phyloP scores from a whole-genome alignment of 2,329 filamentous ascomycete species.

The Microsporum audouinii region DNA sequence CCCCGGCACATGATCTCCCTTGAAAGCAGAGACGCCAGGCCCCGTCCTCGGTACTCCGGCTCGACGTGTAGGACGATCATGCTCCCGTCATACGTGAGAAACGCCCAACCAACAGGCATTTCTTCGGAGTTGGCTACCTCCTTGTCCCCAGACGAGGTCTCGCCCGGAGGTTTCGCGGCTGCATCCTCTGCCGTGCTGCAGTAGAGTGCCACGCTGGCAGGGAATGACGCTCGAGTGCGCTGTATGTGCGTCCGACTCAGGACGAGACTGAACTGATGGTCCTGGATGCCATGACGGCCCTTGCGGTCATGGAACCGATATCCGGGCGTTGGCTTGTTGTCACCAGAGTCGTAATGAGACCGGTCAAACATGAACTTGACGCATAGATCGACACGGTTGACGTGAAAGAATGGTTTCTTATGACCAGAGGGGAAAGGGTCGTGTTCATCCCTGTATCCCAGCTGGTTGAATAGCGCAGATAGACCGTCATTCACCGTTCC shows the following conservation, averaged over 20 bases:
- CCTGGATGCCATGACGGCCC: conserved; percentile 20
- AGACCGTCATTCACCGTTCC: conserved; percentile 29
- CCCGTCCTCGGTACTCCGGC: conserved; percentile 29
- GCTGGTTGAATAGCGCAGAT: conserved; percentile 11
- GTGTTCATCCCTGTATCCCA: neutral
- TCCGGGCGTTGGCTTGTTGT: conserved; percentile 15
- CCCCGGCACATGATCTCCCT: conserved; percentile 25
- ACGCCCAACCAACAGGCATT: conserved; percentile 31
- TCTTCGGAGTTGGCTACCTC: conserved; percentile 12
- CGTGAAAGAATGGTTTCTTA: neutral
- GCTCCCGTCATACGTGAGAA: conserved; percentile 29
- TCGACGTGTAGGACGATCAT: conserved; percentile 33
- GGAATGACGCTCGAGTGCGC: conserved; percentile 25
- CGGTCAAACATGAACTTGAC: conserved; percentile 29
- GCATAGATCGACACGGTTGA: conserved; percentile 19
- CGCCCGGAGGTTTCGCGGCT: neutral
- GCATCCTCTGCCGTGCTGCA: neutral
- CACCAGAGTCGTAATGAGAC: conserved; percentile 10
- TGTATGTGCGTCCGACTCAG: conserved; percentile 31
- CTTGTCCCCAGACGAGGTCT: neutral
- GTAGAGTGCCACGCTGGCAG: conserved; percentile 29
- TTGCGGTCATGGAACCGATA: conserved; percentile 23
- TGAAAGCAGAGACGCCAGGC: conserved; percentile 25
- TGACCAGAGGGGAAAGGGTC: neutral
- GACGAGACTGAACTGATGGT: conserved; percentile 27